Conservation (phyloP, 75 land plant genomes). For the Sequoia sempervirens region DNA sequence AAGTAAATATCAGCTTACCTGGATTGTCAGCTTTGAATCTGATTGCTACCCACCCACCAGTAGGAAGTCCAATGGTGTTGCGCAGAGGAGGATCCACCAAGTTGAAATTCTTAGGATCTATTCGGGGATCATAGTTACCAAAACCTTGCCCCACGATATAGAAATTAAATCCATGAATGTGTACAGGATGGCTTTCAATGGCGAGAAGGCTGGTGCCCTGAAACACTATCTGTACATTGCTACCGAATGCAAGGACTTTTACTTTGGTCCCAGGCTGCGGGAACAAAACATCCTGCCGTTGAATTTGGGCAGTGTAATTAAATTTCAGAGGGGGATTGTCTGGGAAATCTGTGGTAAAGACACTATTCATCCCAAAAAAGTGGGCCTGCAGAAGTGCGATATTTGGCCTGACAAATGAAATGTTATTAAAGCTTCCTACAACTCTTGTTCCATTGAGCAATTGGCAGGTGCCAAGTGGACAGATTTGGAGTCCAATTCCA, state of each 20-base stretch:
- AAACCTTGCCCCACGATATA: not conserved
- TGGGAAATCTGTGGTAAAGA: not conserved
- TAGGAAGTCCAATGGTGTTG: not conserved
- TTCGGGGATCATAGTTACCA: not conserved
- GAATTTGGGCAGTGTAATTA: not conserved
- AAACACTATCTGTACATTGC: not conserved
- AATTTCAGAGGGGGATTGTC: not conserved
- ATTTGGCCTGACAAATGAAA: not conserved
- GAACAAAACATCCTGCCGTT: not conserved
- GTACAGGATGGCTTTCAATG: not conserved
- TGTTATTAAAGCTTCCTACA: constrained; percentile 2
- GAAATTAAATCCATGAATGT: not conserved
- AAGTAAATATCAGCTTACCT: not conserved
- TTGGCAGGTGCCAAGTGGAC: not conserved
- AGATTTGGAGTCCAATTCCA: not conserved
- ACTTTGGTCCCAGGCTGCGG: not conserved
- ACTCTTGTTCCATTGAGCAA: not conserved
- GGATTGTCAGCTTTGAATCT: not conserved
- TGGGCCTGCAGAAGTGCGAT: not conserved
- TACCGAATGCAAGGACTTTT: not conserved
- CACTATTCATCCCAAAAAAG: not conserved
- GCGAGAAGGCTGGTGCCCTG: not conserved
- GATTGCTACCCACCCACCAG: not conserved
- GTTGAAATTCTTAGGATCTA: not conserved
- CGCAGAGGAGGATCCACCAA: not conserved